phyloP scores from a whole-genome alignment of 345 rosid species.

The Leavenworthia alabamica region DNA sequence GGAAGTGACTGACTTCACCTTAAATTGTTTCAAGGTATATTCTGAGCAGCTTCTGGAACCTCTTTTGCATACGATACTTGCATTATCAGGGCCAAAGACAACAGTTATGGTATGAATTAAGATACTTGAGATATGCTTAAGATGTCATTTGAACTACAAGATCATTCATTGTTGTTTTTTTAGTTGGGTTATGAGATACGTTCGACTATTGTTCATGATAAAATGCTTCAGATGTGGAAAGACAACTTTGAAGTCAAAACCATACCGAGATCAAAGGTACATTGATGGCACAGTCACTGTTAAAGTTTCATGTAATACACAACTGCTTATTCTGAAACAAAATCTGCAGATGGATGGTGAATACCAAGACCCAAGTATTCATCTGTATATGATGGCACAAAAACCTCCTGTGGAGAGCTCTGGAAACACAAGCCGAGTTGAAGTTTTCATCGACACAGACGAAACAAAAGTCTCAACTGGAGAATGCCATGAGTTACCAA shows the following conservation, averaged over 20 bases:
- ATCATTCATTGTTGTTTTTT: constrained; percentile 11
- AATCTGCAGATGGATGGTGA: constrained; percentile 64
- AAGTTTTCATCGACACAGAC: constrained; percentile 20
- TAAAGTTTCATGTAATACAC: not conserved
- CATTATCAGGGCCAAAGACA: constrained; percentile 80
- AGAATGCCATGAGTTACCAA: constrained; percentile 11
- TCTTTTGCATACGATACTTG: constrained; percentile 56
- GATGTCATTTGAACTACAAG: not conserved
- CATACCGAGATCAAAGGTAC: constrained; percentile 67
- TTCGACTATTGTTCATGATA: constrained; percentile 73
- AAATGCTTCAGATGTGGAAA: constrained; percentile 82
- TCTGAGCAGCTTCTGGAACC: constrained; percentile 91
- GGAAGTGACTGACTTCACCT: constrained; percentile 18
- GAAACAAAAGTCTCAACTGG: constrained; percentile 20
- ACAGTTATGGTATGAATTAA: constrained; percentile 50
- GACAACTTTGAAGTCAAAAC: constrained; percentile 68
- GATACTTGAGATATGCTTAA: not conserved
- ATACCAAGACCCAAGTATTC: constrained; percentile 87
- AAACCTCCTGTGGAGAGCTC: constrained; percentile 33
- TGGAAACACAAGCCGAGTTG: constrained; percentile 20
- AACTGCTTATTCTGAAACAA: not conserved
- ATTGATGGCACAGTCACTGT: not conserved
- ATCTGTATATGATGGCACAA: constrained; percentile 66
- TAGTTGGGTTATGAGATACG: constrained; percentile 94
- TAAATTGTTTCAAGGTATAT: constrained; percentile 53